phyloP scores from a whole-genome alignment of 495 filamentous ascomycete genomes.

The Schizothecium vesticola region DNA sequence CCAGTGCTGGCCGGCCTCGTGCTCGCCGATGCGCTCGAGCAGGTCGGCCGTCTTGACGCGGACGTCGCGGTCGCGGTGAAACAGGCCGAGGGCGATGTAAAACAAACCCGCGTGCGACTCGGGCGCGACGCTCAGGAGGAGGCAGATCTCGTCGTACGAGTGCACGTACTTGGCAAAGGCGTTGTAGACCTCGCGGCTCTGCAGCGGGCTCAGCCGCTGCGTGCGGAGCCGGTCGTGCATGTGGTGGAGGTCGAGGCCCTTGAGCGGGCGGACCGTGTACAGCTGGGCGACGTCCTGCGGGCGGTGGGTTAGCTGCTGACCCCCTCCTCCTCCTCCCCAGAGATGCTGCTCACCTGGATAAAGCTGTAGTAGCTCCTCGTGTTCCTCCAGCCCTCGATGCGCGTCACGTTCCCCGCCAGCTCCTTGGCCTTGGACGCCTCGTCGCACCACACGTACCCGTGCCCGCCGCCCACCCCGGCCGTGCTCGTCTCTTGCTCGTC shows the following conservation, averaged over 20 bases:
- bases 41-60: conserved; percentile 72
- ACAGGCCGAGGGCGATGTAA: conserved; percentile 87
- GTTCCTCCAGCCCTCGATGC: conserved; percentile 94
- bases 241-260: conserved; percentile 78
- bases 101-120: conserved; percentile 88
- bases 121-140: conserved; percentile 79
- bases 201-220: conserved; percentile 63
- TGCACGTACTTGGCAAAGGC: conserved; percentile 69
- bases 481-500: conserved; percentile 60
- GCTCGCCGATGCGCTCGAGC: conserved; percentile 72
- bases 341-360: conserved; percentile 77
- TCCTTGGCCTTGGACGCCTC: conserved; percentile 75
- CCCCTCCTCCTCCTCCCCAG: too few relatives aligned
- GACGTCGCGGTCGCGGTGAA: conserved; percentile 79
- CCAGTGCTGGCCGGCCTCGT: conserved; percentile 90
- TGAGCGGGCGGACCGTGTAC: conserved; percentile 67
- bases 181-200: conserved; percentile 73
- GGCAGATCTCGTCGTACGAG: conserved; percentile 82
- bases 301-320: conserved; percentile 1
- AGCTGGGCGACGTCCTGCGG: conserved; percentile 54
- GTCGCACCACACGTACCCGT: conserved; percentile 93
- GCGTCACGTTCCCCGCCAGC: conserved; percentile 78
- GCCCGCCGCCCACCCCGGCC: conserved; percentile 52
- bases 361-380: conserved; percentile 93
- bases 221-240: conserved; percentile 85